These are phyloP conservation scores for Nemania sp. DNA, from an alignment of 2,329 filamentous ascomycete genomes.

Conservation along the genomic window DNA sequence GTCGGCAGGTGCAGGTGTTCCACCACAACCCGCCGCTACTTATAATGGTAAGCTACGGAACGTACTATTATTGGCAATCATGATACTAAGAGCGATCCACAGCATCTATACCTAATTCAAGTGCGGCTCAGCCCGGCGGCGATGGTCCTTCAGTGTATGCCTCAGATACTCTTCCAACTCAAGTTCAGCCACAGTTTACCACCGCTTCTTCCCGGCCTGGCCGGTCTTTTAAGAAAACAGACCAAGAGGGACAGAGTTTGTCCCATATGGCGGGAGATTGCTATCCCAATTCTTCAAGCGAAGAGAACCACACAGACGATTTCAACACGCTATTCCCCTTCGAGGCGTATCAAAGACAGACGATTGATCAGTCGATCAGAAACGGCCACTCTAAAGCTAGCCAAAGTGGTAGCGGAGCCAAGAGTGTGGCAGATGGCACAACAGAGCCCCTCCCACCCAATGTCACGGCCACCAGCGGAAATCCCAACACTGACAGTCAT, in stretches of 20 bases:
- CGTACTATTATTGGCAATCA: not conserved
- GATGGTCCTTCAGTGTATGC: conserved; percentile 54
- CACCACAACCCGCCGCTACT: conserved; percentile 20
- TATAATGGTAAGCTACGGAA: conserved; percentile 28
- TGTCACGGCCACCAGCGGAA: conserved; percentile 13
- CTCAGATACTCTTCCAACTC: conserved; percentile 22
- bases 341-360: conserved; percentile 45
- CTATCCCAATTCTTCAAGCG: conserved; percentile 35
- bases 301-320: conserved; percentile 18
- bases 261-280: conserved; percentile 1
- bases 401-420: conserved; percentile 3
- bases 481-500: conserved; percentile 41
- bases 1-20: conserved; percentile 11
- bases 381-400: conserved; percentile 30
- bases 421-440: conserved; percentile 1
- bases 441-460: not conserved
- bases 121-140: conserved; percentile 34
- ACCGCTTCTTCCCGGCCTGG: conserved; percentile 17
- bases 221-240: conserved; percentile 7
- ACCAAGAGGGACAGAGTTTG: not conserved
- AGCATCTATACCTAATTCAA: conserved; percentile 26
- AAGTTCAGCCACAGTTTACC: conserved; percentile 4
- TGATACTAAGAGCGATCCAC: conserved; percentile 22
- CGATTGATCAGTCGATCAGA: conserved; percentile 45
- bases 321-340: conserved; percentile 36